Percentiles rank a stretch among this genome's conserved stretches.
Evolutionary conservation across 805 yeast species (phyloP).

Genomic region (Starmera dryadoides): DNA sequence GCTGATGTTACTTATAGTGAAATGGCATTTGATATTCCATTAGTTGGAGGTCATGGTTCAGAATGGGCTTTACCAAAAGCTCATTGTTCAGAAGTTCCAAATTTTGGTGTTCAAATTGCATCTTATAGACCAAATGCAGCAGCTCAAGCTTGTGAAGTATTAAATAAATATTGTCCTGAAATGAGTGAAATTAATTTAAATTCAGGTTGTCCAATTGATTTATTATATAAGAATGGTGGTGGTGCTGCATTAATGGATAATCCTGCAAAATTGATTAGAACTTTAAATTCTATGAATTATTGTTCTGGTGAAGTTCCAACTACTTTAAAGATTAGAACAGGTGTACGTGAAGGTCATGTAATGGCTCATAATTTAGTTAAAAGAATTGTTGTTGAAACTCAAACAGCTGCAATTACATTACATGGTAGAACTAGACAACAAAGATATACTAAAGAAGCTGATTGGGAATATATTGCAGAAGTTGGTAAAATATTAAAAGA

Average conservation of each 20-base stretch:
- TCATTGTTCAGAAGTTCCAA: constrained; percentile 73
- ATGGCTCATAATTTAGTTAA: constrained; percentile 76
- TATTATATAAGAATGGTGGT: constrained; percentile 89
- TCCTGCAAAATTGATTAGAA: constrained; percentile 71
- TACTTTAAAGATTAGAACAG: constrained; percentile 89
- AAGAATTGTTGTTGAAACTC: constrained; percentile 68
- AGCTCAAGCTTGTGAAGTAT: constrained; percentile 81
- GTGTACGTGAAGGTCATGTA: constrained; percentile 77
- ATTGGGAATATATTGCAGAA: constrained; percentile 82
- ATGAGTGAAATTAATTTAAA: constrained; percentile 85
- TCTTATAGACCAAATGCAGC: constrained; percentile 91
- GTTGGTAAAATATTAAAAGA: constrained; percentile 65
- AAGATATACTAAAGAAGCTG: constrained; percentile 83
- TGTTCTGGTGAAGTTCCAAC: constrained; percentile 87
- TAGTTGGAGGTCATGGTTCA: constrained; percentile 82
- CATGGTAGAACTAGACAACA: constrained; percentile 98
- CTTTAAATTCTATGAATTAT: constrained; percentile 82
- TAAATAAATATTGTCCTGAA: constrained; percentile 47
- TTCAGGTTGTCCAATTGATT: constrained; percentile 97
- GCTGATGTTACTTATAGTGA: constrained; percentile 93
- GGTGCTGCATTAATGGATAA: constrained; percentile 92
- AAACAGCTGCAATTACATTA: constrained; percentile 83
- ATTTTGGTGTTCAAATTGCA: constrained; percentile 92
- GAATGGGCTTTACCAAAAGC: constrained; percentile 98
- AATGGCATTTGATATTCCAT: constrained; percentile 86